Conservation (phyloP, 495 filamentous ascomycete genomes). For the Penicillium malachiteum region DNA sequence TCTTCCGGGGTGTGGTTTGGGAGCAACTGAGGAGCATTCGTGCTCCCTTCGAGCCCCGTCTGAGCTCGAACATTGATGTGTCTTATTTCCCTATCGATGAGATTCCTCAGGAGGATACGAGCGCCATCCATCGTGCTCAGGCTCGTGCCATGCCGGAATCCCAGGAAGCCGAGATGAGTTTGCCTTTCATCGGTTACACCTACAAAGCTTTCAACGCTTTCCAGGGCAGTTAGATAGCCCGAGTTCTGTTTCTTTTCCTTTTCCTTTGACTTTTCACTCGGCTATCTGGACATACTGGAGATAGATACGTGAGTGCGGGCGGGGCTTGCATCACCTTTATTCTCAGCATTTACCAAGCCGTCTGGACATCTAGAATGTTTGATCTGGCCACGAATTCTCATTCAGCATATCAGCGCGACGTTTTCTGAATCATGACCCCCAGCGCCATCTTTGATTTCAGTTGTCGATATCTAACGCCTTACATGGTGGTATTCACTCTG, state of each 20-base stretch:
- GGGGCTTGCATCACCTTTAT: conserved; percentile 36
- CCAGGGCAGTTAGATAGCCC: conserved; percentile 35
- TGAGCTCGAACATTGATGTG: conserved; percentile 91
- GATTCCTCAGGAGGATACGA: conserved; percentile 89
- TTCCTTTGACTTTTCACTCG: neutral
- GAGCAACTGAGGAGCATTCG: conserved; percentile 86
- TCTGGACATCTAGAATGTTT: conserved; percentile 17
- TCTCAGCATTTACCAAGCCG: conserved; percentile 11
- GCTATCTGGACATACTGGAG: neutral
- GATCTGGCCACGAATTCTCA: conserved; percentile 26
- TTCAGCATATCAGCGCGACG: conserved; percentile 46
- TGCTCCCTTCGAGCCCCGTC: conserved; percentile 90
- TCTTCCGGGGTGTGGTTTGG: conserved; percentile 96
- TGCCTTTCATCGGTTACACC: conserved; percentile 98
- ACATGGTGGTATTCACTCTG: conserved; percentile 19
- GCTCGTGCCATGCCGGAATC: conserved; percentile 60
- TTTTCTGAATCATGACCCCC: conserved; percentile 38
- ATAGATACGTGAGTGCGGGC: conserved; percentile 24
- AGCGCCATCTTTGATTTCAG: conserved; percentile 34
- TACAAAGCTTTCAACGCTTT: conserved; percentile 97
- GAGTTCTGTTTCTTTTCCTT: neutral
- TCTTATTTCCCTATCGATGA: conserved; percentile 98
- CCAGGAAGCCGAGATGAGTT: conserved; percentile 77
- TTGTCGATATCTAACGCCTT: conserved; percentile 26
- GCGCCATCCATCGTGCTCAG: conserved; percentile 65